phyloP scores from a whole-genome alignment of 176 grass and related monocot genomes.

The Zea luxurians region DNA sequence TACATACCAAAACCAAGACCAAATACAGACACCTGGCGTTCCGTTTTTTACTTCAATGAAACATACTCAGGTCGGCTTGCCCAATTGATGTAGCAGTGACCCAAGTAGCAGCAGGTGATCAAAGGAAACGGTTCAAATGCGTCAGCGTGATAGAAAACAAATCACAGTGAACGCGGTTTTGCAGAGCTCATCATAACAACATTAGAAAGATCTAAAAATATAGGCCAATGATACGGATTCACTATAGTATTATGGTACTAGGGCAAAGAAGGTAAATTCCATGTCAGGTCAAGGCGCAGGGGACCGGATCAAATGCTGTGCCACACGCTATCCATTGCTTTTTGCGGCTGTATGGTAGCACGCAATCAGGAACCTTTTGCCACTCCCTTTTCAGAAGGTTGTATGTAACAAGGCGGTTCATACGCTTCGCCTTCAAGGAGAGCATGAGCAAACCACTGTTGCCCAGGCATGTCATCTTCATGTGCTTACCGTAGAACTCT shows the following conservation, averaged over 20 bases:
- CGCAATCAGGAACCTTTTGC: constrained; percentile 83
- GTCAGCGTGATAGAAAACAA: constrained; percentile 31
- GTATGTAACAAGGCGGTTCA: constrained; percentile 85
- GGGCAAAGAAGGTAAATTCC: constrained; percentile 11
- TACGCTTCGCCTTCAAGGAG: constrained; percentile 77
- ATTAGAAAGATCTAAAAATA: constrained; percentile 24
- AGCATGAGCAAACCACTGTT: constrained; percentile 94
- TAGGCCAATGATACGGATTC: constrained; percentile 26
- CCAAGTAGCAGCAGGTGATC: constrained; percentile 6
- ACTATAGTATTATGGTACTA: constrained; percentile 19
- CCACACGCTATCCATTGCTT: constrained; percentile 88
- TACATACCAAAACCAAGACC: constrained; percentile 25
- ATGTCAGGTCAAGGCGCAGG: constrained; percentile 66
- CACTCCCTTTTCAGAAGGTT: constrained; percentile 76
- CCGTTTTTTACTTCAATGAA: neutral
- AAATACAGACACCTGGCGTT: constrained; percentile 14
- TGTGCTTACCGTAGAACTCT: constrained; percentile 97
- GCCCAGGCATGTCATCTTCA: constrained; percentile 97
- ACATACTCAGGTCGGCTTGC: neutral
- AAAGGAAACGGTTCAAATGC: constrained; percentile 14
- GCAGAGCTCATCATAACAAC: constrained; percentile 22
- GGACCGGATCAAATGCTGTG: constrained; percentile 70
- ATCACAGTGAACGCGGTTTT: constrained; percentile 31
- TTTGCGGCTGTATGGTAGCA: constrained; percentile 62
- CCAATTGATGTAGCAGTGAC: constrained; percentile 9